Evolutionary conservation across 2,329 filamentous ascomycete species (phyloP), one percentile per base, ranked within the genome.

Genomic region (Apiospora arundinis): DNA sequence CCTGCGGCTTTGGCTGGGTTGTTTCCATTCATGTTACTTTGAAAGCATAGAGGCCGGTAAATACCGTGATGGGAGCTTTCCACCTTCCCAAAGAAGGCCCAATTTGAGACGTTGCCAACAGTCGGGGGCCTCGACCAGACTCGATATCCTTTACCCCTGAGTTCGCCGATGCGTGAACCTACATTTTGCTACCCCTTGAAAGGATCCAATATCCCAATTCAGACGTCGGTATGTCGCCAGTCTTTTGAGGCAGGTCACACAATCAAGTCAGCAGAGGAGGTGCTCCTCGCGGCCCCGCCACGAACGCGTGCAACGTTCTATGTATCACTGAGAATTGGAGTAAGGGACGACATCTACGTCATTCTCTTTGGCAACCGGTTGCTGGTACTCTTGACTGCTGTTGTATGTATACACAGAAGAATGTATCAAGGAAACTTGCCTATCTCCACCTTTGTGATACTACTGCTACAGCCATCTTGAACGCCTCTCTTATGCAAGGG

Each of bases 401-500:
- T 63, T 63, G 18, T 18, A 63, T 2, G 40, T 21, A 9, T 63
- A 40, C 40, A 9, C 11, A 40, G 8, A 3, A 11, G 32, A 12
- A n/a, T n/a, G 28, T 40, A 40, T 63, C 8, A n/a, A 63, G 32
- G 32, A 21, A 25, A 7, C n/a, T 1, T 37, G 56, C 18, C 16
- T 21, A 63, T 63, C 12, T 32, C 32, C 56, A 40, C 28, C 56
- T 63, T 63, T 32, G 32, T 32, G 32, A 21, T 63, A 40, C 32
- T 12, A 40, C 28, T 21, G 21, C 28, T 40, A 63, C 28, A 63
- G 32, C 56, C 56, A n/a, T 16, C 28, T 9, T 9, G 25, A 60
- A 18, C 56, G 56, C 56, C 56, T 63, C 28, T 63, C 56, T n/a
- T 28, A 40, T 12, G 56, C 32, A 63, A 63, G 56, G 56, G 56